Evolutionary conservation across 768 basidiomycete species (phyloP), one percentile per base, ranked within the genome.

Genomic region (Pleurotus tuoliensis): DNA sequence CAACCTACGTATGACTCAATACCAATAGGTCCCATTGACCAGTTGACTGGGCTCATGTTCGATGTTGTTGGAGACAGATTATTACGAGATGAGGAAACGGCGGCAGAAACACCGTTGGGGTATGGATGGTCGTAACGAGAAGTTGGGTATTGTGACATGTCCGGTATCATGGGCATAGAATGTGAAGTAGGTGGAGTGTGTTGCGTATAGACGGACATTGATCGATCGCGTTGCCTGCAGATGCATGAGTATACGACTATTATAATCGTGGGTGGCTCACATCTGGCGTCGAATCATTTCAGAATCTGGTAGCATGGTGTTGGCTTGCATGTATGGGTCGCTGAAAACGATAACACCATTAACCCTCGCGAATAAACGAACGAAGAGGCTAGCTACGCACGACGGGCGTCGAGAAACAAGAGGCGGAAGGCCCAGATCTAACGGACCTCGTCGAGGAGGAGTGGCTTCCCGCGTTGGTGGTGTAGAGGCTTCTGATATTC

Each of bases 401-500:
- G 66, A 70, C 63, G 69, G 69, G 58, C 76, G 76, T 57, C 75
- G 66, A 47, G 76, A 70, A 48, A 73, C 60, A 47, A 78, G 66
- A 11, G 79, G 74, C 40, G 77, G 64, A 18, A 76, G 65, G 57
- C 68, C 73, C 38, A 77, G 59, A 56, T 81, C 77, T 40, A 71
- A 60, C 47, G 76, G 76, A 18, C 70, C 65, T 48, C 84, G 79
- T 61, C 78, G 77, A 20, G 86, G 82, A 34, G 87, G 88, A 1
- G 84, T 83, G 59, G 72, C 79, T 53, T 87, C 82, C 51, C 87
- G 80, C 18, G 83, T 86, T 3, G 88, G 84, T 34, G 88, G 87
- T 15, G 87, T 84, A 15, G 88, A 89, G 5, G 80, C 74, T 57
- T 89, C 88, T 22, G 88, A 89, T 34, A 87, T 55, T 16, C 84